Evolutionary conservation across 768 basidiomycete species (phyloP).

Genomic region (Hebeloma cylindrosporum): DNA sequence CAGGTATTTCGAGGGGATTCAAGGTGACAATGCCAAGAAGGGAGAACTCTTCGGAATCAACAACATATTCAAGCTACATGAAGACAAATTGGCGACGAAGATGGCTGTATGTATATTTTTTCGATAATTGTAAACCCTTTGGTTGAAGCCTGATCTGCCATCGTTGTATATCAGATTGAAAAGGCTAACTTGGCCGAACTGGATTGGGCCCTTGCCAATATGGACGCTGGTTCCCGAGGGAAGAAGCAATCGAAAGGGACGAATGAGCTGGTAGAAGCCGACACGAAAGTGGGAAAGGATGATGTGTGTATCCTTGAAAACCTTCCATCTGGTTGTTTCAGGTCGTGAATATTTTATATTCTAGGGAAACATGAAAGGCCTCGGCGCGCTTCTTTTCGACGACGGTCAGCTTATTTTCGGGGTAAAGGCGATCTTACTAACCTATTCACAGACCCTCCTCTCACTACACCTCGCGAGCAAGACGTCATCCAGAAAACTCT

Average conservation of each 20-base stretch:
- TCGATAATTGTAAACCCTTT: too few species aligned
- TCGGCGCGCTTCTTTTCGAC: slow-evolving; percentile 68
- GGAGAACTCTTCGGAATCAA: slow-evolving; percentile 85
- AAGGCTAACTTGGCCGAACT: slow-evolving; percentile 69
- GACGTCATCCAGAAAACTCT: slow-evolving; percentile 55
- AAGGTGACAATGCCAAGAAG: slow-evolving; percentile 69
- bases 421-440: not conserved
- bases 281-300: slow-evolving; percentile 45
- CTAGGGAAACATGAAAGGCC: slow-evolving; percentile 56
- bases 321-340: not conserved
- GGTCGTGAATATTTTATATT: not conserved
- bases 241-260: slow-evolving; percentile 31
- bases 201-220: slow-evolving; percentile 78
- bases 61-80: slow-evolving; percentile 83
- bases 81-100: slow-evolving; percentile 69
- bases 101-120: slow-evolving; percentile 50
- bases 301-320: slow-evolving; percentile 17
- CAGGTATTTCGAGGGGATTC: slow-evolving; percentile 81
- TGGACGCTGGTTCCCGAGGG: slow-evolving; percentile 33
- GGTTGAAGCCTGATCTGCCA: too few species aligned
- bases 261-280: slow-evolving; percentile 45
- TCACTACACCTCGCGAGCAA: slow-evolving; percentile 35
- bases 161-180: slow-evolving; percentile 58
- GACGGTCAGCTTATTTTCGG: slow-evolving; percentile 49
- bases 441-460: slow-evolving; percentile 35